These are phyloP conservation scores for Aspergillus fructus DNA, from an alignment of 2,329 filamentous ascomycete genomes.

Conservation along the genomic window DNA sequence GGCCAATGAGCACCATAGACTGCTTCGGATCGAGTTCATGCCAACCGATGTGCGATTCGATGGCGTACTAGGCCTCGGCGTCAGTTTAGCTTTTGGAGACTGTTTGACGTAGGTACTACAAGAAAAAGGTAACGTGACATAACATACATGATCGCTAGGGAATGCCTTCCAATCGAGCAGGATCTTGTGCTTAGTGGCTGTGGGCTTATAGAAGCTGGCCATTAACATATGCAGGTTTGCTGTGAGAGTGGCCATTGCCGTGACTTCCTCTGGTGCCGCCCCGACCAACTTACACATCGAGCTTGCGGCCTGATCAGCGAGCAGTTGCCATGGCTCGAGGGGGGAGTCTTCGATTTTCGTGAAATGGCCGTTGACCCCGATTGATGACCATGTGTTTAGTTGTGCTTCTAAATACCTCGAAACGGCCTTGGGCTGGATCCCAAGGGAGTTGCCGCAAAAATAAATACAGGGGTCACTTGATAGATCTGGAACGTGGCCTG, in stretches of 20 bases:
- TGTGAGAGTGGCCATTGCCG: constrained; percentile 83
- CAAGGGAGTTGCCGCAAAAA: constrained; percentile 85
- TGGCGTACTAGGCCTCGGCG: constrained; percentile 62
- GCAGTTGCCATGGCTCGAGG: constrained; percentile 70
- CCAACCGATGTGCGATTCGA: constrained; percentile 74
- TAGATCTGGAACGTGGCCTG: constrained; percentile 24
- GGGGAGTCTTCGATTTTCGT: constrained; percentile 65
- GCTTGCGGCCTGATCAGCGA: constrained; percentile 71
- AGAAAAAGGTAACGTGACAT: not conserved
- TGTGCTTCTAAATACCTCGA: constrained; percentile 67
- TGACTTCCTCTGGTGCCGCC: constrained; percentile 68
- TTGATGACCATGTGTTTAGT: constrained; percentile 76
- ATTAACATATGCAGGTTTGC: constrained; percentile 76
- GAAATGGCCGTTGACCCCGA: constrained; percentile 83
- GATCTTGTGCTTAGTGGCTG: constrained; percentile 65
- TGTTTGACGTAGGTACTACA: not conserved
- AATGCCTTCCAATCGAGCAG: constrained; percentile 85
- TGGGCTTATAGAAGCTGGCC: constrained; percentile 77
- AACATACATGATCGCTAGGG: constrained; percentile 72
- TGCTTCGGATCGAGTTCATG: constrained; percentile 65
- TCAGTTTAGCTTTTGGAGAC: not conserved
- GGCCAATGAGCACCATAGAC: constrained; percentile 72
- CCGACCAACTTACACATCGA: constrained; percentile 73
- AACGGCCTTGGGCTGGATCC: constrained; percentile 72
- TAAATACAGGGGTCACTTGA: constrained; percentile 58